A percentile compares a stretch with the other conserved stretches of the same genome.
phyloP scores from a whole-genome alignment of 2,329 filamentous ascomycete genomes.

The Rutstroemia sydowiana region DNA sequence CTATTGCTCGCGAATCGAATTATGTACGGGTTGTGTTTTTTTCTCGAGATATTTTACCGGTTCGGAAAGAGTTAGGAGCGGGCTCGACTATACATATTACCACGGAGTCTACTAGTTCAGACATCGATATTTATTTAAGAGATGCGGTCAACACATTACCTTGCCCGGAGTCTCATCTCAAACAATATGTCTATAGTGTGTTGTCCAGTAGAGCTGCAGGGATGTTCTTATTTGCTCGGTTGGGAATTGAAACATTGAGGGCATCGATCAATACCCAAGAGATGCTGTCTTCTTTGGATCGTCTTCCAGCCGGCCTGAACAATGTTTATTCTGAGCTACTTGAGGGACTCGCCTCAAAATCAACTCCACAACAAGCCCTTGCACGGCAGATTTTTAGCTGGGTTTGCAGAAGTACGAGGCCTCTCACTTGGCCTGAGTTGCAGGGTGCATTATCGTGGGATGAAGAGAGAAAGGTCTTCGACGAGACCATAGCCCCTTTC shows the following conservation, averaged over 20 bases:
- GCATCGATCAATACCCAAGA: constrained; percentile 7
- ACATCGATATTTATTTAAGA: constrained; percentile 4
- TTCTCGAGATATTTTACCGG: constrained; percentile 3
- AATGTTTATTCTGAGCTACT: constrained; percentile 5
- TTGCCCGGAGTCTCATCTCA: constrained; percentile 4
- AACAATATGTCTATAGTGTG: constrained; percentile 6
- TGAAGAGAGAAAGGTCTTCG: constrained; percentile 3
- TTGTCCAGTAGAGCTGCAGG: constrained; percentile 4
- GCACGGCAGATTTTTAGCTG: constrained; percentile 4
- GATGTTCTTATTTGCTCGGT: constrained; percentile 7
- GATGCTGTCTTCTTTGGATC: constrained; percentile 4
- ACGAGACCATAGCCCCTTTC: background rate
- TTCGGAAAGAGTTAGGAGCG: constrained; percentile 2
- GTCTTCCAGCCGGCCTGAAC: constrained; percentile 2
- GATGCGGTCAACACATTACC: constrained; percentile 5
- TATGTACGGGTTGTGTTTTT: constrained; percentile 4
- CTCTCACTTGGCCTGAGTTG: constrained; percentile 6
- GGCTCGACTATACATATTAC: background rate
- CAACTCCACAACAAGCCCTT: background rate
- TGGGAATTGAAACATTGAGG: constrained; percentile 5
- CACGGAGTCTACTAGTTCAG: background rate
- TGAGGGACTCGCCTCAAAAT: constrained; percentile 2
- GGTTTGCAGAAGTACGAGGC: constrained; percentile 6
- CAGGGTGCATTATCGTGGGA: constrained; percentile 7
- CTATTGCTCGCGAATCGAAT: background rate